Evolutionary conservation across 768 basidiomycete genomes (phyloP), one percentile per base, ranked within the genome.

Genomic region (Phylloporus sp.): DNA sequence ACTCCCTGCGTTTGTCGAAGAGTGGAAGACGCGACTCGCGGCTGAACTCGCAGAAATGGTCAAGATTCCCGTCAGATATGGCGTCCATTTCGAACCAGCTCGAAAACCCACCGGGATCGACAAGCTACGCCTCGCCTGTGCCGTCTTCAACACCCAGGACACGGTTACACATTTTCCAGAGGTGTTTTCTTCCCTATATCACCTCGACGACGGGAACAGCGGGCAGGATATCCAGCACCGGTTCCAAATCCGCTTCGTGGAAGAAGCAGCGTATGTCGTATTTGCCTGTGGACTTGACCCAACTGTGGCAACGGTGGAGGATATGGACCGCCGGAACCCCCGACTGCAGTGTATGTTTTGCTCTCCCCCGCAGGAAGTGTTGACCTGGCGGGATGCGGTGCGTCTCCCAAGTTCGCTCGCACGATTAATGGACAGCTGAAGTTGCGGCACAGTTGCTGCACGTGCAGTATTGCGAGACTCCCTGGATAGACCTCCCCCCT

Each of bases 321-420:
- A 55, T 24, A 51, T 55, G 46, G 41, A 56, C 18, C 34, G 17
- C 6, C 49, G 44, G 6, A 56, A 56, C 28, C 44, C 56, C 28
- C 46, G 49, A 29, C n/a, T 58, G 24, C 22, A 4, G 13, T 57
- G 55, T 14, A 17, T 56, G 8, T 24, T 15, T 29, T 53, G 56
- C n/a, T n/a, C n/a, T n/a, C n/a, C n/a, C n/a, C n/a, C 29, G 23
- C 20, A 6, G 34, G 27, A 23, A 1, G 4, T 20, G 2, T 27
- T 56, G 44, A 27, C 32, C 26, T 58, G 57, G 49, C 49, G 34
- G 23, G 21, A 46, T 17, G 57, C 53, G 20, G 49, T 56, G 35
- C 3, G 53, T 9, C 9, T 11, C 38, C 17, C 36, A 18, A 28
- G 20, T 9, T n/a, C n/a, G n/a, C 3, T 20, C 11, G n/a, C 37